Evolutionary conservation across 768 basidiomycete genomes (phyloP).

Genomic region (Obba rivulosa): DNA sequence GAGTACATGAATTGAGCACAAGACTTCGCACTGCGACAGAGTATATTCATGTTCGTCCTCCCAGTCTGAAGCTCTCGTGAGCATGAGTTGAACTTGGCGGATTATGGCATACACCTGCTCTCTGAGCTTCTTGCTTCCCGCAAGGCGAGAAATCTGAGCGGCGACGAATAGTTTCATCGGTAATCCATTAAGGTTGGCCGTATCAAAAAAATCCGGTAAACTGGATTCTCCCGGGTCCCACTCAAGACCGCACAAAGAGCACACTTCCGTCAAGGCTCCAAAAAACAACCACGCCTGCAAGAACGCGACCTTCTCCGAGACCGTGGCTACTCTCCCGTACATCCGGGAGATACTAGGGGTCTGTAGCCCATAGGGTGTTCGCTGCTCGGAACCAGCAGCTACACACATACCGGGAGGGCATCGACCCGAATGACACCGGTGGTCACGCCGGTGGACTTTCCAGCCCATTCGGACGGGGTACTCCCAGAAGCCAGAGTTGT

Average conservation of each 20-base stretch:
- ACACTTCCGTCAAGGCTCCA: background rate
- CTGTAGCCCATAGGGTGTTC: background rate
- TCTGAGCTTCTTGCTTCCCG: background rate
- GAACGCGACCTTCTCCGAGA: constrained; percentile 2
- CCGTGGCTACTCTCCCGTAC: constrained; percentile 1
- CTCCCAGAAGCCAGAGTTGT: background rate
- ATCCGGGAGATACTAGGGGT: background rate
- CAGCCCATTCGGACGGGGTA: constrained; percentile 1
- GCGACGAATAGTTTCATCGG: background rate
- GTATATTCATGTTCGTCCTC: background rate
- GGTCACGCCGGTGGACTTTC: background rate
- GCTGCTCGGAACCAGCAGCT: background rate
- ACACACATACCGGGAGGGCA: constrained; percentile 3
- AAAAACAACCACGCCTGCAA: constrained; percentile 7
- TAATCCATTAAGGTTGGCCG: constrained; percentile 2
- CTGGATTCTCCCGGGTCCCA: background rate
- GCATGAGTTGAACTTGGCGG: background rate
- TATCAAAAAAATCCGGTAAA: background rate
- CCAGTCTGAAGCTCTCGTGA: background rate
- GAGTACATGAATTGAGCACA: background rate
- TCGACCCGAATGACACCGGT: background rate
- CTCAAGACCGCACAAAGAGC: background rate
- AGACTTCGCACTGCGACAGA: background rate
- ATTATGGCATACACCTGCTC: background rate
- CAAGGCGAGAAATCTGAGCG: background rate